Evolutionary conservation across 140 eudicot species (phyloP), one percentile per base, ranked within the genome.

Genomic region (Senecio squalidus): DNA sequence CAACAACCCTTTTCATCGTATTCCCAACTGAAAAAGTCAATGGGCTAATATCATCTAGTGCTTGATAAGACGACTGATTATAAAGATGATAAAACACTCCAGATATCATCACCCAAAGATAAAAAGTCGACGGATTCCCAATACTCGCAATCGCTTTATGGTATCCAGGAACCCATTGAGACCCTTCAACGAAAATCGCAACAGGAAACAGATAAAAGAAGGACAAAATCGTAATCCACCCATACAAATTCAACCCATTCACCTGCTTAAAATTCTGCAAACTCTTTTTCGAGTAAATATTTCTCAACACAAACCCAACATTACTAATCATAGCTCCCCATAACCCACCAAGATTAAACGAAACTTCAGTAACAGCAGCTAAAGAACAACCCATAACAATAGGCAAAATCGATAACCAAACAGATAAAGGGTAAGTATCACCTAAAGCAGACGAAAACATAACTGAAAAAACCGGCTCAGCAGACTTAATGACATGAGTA

Each of bases 301-400:
- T 86, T 11, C 98, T 66, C 24, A 83, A 74, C 40, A 83, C 98
- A 45, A 86, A 86, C 9, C 98, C 96, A 8, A 91, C 84, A 81
- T 91, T 91, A 58, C 98, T 91, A 26, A 91, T 91, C 89, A 91
- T 67, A 53, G 98, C 98, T 33, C 98, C 94, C 92, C 92, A 91
- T 13, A 91, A 64, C 29, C 98, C 98, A 52, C 79, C 88, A 33
- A 84, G 70, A 77, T 91, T 91, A 66, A 91, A 91, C 10, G 98
- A 86, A 34, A 91, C 98, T 28, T 91, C 98, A 18, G 98, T 91
- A 3, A 91, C 80, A 8, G 98, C 98, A 64, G 98, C 98, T 38
- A 91, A 53, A 11, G 98, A 86, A 70, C 98, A 91, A 26, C 98
- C 98, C 73, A 91, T 62, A 2, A 91, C 98, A 64, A 91, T 91